Conservation (phyloP, 2,329 filamentous ascomycete species). For the Xylaria sp. region DNA sequence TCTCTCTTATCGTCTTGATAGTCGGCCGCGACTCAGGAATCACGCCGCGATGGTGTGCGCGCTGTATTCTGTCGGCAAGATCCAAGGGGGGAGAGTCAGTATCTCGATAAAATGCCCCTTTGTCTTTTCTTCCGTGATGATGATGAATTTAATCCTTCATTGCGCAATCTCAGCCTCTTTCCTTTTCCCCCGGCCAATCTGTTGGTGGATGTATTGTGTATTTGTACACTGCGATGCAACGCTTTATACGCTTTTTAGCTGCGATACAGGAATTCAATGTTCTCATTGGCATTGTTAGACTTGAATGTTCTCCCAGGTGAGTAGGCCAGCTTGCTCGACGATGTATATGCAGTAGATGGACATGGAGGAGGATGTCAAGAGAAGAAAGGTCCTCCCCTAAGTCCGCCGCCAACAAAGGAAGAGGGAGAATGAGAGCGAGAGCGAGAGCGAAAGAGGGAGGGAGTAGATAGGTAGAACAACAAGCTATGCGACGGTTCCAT, state of each 20-base stretch:
- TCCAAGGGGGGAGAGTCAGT: not conserved
- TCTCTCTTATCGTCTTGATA: conserved; percentile 1
- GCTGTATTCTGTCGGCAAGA: not conserved
- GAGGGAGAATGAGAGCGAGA: not conserved
- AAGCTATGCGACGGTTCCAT: conserved; percentile 18
- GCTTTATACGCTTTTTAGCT: conserved; percentile 13
- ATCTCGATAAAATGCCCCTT: not conserved
- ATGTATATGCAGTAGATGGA: not conserved
- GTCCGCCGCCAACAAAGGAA: conserved; percentile 24
- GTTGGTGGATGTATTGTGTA: conserved; percentile 14
- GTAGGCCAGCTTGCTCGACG: conserved; percentile 12
- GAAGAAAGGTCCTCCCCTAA: conserved; percentile 19
- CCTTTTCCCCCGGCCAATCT: conserved; percentile 1
- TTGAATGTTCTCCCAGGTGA: not conserved
- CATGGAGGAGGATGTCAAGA: conserved; percentile 16
- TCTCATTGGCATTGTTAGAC: conserved; percentile 5
- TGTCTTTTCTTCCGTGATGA: conserved; percentile 2
- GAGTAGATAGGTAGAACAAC: conserved; percentile 1
- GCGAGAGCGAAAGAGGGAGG: not conserved
- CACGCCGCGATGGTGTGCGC: not conserved
- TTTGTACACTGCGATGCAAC: conserved; percentile 22
- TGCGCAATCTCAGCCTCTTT: conserved; percentile 6
- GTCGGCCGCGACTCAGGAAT: conserved; percentile 11
- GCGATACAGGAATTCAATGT: not conserved
- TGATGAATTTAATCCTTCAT: conserved; percentile 17